Conservation (phyloP, 148 eudicot genomes). For the Rhododendron henanense region DNA sequence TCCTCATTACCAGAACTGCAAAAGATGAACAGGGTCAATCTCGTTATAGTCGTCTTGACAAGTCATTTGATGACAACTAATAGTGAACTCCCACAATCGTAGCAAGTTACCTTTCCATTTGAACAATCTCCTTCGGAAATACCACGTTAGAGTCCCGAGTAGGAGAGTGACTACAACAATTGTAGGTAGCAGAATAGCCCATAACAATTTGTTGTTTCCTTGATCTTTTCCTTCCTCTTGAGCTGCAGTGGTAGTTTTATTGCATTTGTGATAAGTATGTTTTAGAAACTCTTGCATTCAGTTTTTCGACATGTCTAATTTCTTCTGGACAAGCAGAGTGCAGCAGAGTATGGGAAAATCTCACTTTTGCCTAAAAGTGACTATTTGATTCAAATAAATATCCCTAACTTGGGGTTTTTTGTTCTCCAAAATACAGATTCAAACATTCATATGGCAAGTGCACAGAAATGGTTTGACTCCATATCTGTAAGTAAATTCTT, state of each 20-base stretch:
- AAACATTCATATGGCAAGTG: neutral
- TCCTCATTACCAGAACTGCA: neutral
- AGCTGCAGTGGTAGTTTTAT: slow-evolving; percentile 10
- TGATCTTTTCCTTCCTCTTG: slow-evolving; percentile 9
- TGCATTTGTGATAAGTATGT: neutral
- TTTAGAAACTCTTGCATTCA: neutral
- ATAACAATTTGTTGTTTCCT: neutral
- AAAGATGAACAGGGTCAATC: neutral
- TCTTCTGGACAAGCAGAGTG: neutral
- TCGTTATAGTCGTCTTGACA: neutral
- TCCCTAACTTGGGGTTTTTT: neutral
- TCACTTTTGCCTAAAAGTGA: neutral
- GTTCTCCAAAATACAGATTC: neutral
- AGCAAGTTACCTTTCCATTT: slow-evolving; percentile 12
- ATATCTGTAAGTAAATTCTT: no score
- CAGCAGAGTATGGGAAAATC: no score
- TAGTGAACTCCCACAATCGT: neutral
- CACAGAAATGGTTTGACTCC: neutral
- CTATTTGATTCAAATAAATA: no score
- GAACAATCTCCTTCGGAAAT: slow-evolving; percentile 9
- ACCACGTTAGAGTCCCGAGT: slow-evolving; percentile 11
- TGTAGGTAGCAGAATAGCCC: slow-evolving; percentile 21
- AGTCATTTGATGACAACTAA: neutral
- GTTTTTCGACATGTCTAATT: no score
- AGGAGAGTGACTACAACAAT: slow-evolving; percentile 9